Base-by-base conservation (phyloP, 1,284 basidiomycete genomes). In the Trichosporon asahii region DNA sequence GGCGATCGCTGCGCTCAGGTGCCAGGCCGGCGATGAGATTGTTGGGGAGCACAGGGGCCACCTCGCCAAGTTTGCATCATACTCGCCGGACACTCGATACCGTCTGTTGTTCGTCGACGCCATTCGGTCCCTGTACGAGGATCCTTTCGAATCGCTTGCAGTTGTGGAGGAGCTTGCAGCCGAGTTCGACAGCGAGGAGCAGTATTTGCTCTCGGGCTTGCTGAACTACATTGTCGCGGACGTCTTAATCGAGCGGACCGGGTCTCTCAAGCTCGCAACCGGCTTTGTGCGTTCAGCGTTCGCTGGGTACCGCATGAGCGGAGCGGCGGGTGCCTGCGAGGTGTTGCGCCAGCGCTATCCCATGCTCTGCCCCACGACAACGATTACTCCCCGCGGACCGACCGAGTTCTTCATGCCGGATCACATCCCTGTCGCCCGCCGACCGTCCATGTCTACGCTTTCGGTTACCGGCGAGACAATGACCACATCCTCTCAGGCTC, bases 261-360 rank as follows among this genome's bases (percentile, higher is more conserved):
- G 68, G 12, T 74, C 70, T 12, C 1, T 65, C 11, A 70, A 67
- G 60, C 65, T 77, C 2, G 67, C 66, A 0, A 66, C 68, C 0
- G 76, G 76, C 3, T 76, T 71, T 35, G 66, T 74, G 12, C 70
- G 69, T 3, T 69, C 72, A 0, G 68, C 74, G 2, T 75, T 72
- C 37, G 40, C 40, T 0, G 68, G 27, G 2, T 76, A 73, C 64
- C 57, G 64, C 3, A 12, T 49, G 12, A 68, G 37, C 18, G 69
- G 73, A 23, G 60, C 67, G 21, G 40, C 37, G 2, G 76, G 74
- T 3, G 25, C 76, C 3, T 78, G 77, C 46, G 65, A 71, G 25
- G 65, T 69, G 53, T 55, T 78, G 53, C 66, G 66, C 2, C 23
- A 67, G 7, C 67, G 66, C 9, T 75, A 66, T 53, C 74, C 74